phyloP scores from a whole-genome alignment of 768 basidiomycete genomes.

The Gloeophyllum trabeum region DNA sequence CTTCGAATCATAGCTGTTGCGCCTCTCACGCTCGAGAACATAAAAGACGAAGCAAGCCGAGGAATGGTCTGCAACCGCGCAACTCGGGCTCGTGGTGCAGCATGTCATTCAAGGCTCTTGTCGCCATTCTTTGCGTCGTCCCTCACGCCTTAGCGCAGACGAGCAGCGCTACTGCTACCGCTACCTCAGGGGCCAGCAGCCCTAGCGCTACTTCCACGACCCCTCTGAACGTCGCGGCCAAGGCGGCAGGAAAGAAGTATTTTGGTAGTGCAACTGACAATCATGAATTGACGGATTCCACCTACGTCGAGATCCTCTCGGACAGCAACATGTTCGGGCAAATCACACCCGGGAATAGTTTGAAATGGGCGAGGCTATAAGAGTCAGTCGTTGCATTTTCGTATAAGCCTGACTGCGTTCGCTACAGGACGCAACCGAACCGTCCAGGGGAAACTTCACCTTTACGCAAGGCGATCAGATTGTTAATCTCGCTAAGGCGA shows the following conservation, averaged over 20 bases:
- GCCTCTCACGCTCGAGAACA: too few species aligned
- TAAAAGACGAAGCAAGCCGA: too few species aligned
- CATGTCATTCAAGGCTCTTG: too few species aligned
- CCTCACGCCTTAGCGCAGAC: too few species aligned
- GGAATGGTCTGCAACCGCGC: too few species aligned
- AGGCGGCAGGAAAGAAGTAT: slow-evolving; percentile 30
- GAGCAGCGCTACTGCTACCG: neutral
- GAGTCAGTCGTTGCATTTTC: neutral
- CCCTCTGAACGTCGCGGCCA: slow-evolving; percentile 12
- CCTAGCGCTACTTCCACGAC: neutral
- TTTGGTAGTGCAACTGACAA: slow-evolving; percentile 39
- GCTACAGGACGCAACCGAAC: slow-evolving; percentile 41
- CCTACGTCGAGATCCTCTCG: slow-evolving; percentile 25
- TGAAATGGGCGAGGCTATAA: slow-evolving; percentile 26
- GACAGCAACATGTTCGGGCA: slow-evolving; percentile 28
- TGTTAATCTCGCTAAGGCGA: slow-evolving; percentile 29
- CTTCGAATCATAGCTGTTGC: too few species aligned
- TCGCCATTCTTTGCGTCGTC: too few species aligned
- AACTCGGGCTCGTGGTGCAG: too few species aligned
- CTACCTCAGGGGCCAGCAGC: neutral
- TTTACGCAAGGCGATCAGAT: slow-evolving; percentile 34
- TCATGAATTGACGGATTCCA: slow-evolving; percentile 26
- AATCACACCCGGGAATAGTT: slow-evolving; percentile 31
- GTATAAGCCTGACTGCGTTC: neutral
- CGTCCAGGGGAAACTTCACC: slow-evolving; percentile 32